Evolutionary conservation across 805 yeast species (phyloP), one percentile per base, ranked within the genome.

Genomic region (Vanderwaltozyma yarrowii): DNA sequence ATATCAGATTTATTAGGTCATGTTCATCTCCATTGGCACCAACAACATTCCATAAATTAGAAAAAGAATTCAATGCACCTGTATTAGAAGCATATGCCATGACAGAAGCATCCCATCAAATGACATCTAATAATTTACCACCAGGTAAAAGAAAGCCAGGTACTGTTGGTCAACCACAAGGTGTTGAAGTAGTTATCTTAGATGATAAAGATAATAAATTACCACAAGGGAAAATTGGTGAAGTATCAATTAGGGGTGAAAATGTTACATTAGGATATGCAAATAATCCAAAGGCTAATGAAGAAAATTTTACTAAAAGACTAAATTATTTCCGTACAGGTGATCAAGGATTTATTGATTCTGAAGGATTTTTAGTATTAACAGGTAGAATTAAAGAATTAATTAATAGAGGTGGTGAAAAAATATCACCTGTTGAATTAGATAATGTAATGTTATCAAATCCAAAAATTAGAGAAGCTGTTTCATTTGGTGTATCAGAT

Each of bases 31-130:
- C 85, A 5, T 64, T 80, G 49, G 83, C 86, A 1, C 84, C 85
- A 2, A 56, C 76, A 1, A 76, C 77, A 5, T 73, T 80, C 62
- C 64, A 64, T 38, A 66, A 70, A 53, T 62, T 80, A 34, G 87
- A 80, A 47, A 42, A 60, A 33, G 64, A 67, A 23, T 74, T 80
- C 55, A 61, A 70, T 8, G 80, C 83, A 0, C 86, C 86, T 0
- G 86, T 80, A 0, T 52, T 79, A 13, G 88, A 80, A 55, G 87
- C 87, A 0, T 80, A 80, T 51, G 87, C 86, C 4, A 79, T 80
- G 85, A 80, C 87, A 2, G 88, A 80, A 53, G 84, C 84, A 1
- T 69, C 83, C n/a, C 87, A 80, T 56, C 86, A 80, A 56, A 80
- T 80, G 78, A 75, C 83, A 10, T 78, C 86, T 3, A 80, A 80